These are phyloP conservation scores for Colletotrichum abscissum DNA, from an alignment of 2,329 filamentous ascomycete species.

Conservation along the genomic window DNA sequence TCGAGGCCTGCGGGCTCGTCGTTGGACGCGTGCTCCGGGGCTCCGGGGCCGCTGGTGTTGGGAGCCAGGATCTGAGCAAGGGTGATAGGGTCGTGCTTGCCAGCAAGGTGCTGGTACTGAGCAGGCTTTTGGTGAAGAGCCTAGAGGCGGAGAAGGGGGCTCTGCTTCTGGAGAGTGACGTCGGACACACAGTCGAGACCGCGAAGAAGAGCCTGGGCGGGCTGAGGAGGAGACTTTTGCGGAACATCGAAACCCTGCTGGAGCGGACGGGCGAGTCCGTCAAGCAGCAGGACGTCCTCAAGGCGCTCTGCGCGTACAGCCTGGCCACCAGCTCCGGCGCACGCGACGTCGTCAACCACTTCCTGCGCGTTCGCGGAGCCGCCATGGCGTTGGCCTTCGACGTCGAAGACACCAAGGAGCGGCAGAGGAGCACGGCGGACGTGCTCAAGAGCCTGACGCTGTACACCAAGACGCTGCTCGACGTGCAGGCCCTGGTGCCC, in stretches of 20 bases:
- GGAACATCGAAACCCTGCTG: constrained; percentile 76
- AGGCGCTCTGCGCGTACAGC: constrained; percentile 84
- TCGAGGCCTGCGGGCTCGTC: constrained; percentile 63
- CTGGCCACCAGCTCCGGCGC: constrained; percentile 84
- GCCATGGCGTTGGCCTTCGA: constrained; percentile 74
- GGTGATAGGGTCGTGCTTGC: constrained; percentile 67
- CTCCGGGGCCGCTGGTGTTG: constrained; percentile 44
- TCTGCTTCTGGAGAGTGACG: constrained; percentile 42
- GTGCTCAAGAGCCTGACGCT: constrained; percentile 76
- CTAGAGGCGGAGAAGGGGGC: constrained; percentile 61
- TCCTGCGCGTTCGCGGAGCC: constrained; percentile 78
- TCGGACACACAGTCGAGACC: constrained; percentile 61
- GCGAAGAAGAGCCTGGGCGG: constrained; percentile 72
- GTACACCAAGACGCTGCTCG: constrained; percentile 80
- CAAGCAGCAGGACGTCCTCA: constrained; percentile 68
- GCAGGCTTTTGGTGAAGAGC: constrained; percentile 79
- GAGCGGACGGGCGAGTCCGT: constrained; percentile 67
- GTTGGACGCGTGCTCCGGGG: constrained; percentile 61
- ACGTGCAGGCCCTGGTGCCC: constrained; percentile 82
- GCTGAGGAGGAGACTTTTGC: constrained; percentile 72
- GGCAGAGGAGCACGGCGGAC: constrained; percentile 53
- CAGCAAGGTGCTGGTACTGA: constrained; percentile 80
- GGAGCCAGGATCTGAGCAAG: constrained; percentile 45
- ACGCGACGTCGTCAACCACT: constrained; percentile 81
- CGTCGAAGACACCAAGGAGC: constrained; percentile 54